Conservation (phyloP, 1,139 yeast species). For the Suhomyces bokatorum region DNA sequence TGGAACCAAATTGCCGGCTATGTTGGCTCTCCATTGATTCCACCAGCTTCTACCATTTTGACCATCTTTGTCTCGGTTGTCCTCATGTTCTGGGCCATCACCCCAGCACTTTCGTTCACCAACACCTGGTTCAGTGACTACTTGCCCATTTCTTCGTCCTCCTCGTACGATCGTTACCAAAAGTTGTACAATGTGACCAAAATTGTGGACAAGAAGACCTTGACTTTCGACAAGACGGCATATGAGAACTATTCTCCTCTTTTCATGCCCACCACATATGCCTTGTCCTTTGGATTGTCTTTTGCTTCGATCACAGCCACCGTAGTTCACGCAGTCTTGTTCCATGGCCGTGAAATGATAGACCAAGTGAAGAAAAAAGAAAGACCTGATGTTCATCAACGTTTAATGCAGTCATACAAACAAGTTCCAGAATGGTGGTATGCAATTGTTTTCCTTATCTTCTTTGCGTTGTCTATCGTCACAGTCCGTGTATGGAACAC, state of each 20-base stretch:
- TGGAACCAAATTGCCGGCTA: conserved; percentile 55
- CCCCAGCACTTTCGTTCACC: conserved; percentile 43
- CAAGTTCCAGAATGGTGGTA: conserved; percentile 75
- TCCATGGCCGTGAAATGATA: conserved; percentile 56
- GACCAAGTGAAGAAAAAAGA: conserved; percentile 44
- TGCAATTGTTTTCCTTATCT: conserved; percentile 37
- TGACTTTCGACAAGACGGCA: conserved; percentile 46
- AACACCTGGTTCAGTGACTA: conserved; percentile 47
- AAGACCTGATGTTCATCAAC: conserved; percentile 61
- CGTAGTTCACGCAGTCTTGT: conserved; percentile 53
- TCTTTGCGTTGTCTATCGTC: conserved; percentile 43
- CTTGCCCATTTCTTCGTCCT: conserved; percentile 44
- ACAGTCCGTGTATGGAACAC: conserved; percentile 45
- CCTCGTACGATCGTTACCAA: conserved; percentile 42
- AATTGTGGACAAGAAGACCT: conserved; percentile 41
- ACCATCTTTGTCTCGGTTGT: conserved; percentile 42
- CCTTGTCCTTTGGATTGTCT: conserved; percentile 62
- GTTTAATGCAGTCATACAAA: conserved; percentile 58
- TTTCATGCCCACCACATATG: conserved; percentile 63
- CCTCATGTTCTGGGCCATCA: conserved; percentile 42
- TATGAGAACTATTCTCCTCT: conserved; percentile 59
- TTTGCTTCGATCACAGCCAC: conserved; percentile 67
- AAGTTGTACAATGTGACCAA: conserved; percentile 34
- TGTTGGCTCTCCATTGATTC: conserved; percentile 66
- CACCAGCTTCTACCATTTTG: conserved; percentile 60